Conservation (phyloP, 768 basidiomycete genomes). For the Clavulina sp. region DNA sequence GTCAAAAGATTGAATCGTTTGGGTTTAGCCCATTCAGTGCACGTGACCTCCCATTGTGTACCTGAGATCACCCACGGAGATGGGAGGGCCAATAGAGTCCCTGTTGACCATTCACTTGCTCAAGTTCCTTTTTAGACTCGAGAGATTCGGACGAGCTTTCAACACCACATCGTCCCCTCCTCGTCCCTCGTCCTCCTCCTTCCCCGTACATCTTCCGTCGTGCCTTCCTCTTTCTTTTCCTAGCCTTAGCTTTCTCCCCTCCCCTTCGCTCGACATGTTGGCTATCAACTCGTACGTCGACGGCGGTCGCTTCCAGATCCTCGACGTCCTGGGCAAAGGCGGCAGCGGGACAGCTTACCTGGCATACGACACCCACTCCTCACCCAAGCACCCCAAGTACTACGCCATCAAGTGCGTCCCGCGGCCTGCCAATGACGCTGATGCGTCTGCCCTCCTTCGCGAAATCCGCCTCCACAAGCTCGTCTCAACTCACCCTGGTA, state of each 20-base stretch:
- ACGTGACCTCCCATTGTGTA: no score
- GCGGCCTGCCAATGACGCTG: slow-evolving; percentile 34
- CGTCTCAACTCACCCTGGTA: slow-evolving; percentile 28
- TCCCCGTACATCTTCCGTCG: not conserved
- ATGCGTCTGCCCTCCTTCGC: slow-evolving; percentile 50
- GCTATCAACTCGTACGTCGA: slow-evolving; percentile 34
- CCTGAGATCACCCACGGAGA: no score
- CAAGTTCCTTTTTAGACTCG: no score
- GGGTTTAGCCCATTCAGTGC: no score
- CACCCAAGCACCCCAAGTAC: slow-evolving; percentile 27
- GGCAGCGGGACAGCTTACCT: slow-evolving; percentile 94
- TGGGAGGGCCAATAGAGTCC: no score
- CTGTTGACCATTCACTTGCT: no score
- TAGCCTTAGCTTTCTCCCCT: not conserved
- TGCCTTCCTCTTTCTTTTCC: not conserved
- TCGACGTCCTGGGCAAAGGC: slow-evolving; percentile 76
- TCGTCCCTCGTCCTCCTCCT: no score
- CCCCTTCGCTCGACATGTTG: not conserved
- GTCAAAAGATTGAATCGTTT: no score
- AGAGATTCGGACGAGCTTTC: no score
- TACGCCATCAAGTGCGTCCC: slow-evolving; percentile 85
- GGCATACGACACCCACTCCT: slow-evolving; percentile 42
- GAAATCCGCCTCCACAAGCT: slow-evolving; percentile 39
- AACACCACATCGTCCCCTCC: no score
- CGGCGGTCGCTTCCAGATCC: slow-evolving; percentile 61